Conservation (phyloP, 805 yeast species). For the Candida manassasensis region DNA sequence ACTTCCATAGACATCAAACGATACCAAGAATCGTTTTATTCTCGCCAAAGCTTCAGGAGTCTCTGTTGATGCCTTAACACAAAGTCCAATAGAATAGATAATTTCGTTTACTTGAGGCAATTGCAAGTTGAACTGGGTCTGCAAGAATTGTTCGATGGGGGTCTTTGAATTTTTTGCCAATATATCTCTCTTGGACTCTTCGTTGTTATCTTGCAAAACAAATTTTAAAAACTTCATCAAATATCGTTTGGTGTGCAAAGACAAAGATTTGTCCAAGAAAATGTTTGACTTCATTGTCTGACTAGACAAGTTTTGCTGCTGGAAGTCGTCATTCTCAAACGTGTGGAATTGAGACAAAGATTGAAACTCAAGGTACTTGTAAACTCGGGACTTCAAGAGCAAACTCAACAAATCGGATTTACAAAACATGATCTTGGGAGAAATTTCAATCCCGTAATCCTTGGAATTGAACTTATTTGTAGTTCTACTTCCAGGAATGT, state of each 20-base stretch:
- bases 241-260: constrained; percentile 71
- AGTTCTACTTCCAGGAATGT: constrained; percentile 60
- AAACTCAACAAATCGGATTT: constrained; percentile 80
- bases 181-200: constrained; percentile 53
- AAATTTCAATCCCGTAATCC: constrained; percentile 82
- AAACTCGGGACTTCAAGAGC: constrained; percentile 79
- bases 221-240: constrained; percentile 91
- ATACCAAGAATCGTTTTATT: constrained; percentile 75
- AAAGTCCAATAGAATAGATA: constrained; percentile 79
- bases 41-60: constrained; percentile 76
- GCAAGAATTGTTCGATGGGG: constrained; percentile 57
- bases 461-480: constrained; percentile 50
- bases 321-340: constrained; percentile 88
- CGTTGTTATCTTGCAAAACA: constrained; percentile 54
- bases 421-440: constrained; percentile 86
- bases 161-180: constrained; percentile 53
- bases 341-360: constrained; percentile 86
- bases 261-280: constrained; percentile 79
- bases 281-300: constrained; percentile 84
- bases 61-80: constrained; percentile 53
- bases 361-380: constrained; percentile 88
- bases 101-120: constrained; percentile 76
- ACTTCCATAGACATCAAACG: constrained; percentile 88
- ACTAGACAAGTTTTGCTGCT: constrained; percentile 46
- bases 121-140: constrained; percentile 63